Percentiles rank a stretch among this genome's conserved stretches.
Evolutionary conservation across 495 filamentous ascomycete species (phyloP).

Genomic region (Aspergillus sparsus): DNA sequence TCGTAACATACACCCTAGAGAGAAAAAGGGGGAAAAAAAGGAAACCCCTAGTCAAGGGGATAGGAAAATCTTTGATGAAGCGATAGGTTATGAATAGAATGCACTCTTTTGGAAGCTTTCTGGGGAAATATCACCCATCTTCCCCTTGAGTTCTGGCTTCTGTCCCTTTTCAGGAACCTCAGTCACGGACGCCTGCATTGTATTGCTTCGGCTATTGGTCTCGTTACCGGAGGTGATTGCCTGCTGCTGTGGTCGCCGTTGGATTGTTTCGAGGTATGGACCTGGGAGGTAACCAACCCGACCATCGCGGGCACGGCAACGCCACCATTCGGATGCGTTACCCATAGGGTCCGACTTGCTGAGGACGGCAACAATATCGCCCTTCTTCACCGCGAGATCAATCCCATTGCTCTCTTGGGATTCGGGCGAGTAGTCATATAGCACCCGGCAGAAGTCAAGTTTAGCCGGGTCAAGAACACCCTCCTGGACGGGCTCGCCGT

Average conservation of each 20-base stretch:
- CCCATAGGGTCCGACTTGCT: slow-evolving; percentile 91
- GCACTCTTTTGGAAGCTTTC: slow-evolving; percentile 91
- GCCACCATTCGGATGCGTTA: slow-evolving; percentile 95
- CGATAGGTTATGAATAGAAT: slow-evolving; percentile 58
- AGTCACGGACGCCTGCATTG: slow-evolving; percentile 54
- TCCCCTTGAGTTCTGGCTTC: slow-evolving; percentile 47
- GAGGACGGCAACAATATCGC: slow-evolving; percentile 92
- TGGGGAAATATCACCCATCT: slow-evolving; percentile 64
- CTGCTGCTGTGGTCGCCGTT: slow-evolving; percentile 64
- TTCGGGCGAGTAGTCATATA: slow-evolving; percentile 91
- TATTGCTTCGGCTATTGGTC: slow-evolving; percentile 54
- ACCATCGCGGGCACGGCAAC: slow-evolving; percentile 88
- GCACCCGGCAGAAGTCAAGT: slow-evolving; percentile 89
- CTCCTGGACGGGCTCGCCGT: slow-evolving; percentile 45
- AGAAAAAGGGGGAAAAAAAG: not conserved
- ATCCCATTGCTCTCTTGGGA: slow-evolving; percentile 66
- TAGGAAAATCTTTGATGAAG: not conserved
- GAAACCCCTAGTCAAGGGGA: not conserved
- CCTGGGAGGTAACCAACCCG: slow-evolving; percentile 87
- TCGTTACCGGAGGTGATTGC: slow-evolving; percentile 49
- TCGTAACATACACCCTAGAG: slow-evolving; percentile 3
- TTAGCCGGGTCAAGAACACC: slow-evolving; percentile 75
- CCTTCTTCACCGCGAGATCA: slow-evolving; percentile 90
- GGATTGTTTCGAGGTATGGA: slow-evolving; percentile 83
- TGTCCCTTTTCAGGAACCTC: slow-evolving; percentile 34